Evolutionary conservation across 345 rosid genomes (phyloP), one percentile per base, ranked within the genome.

Genomic region (Excoecaria cochinchinensis): DNA sequence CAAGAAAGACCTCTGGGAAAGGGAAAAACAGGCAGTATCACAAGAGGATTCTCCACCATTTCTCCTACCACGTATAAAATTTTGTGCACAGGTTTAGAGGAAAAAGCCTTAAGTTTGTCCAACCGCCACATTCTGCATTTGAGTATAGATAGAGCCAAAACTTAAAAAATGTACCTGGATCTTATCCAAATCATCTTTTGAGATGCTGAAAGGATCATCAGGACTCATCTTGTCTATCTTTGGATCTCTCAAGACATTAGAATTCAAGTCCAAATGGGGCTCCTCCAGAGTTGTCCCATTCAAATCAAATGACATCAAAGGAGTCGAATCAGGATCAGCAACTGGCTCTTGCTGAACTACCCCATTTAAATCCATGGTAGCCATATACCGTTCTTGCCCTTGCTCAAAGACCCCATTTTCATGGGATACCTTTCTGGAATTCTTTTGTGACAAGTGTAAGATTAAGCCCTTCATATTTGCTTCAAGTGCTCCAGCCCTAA

Each of bases 401-500:
- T 77, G 88, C 59, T 87, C 91, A 80, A 76, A 64, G 50, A 76
- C 63, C 74, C 91, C 92, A 66, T 89, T 90, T 61, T 80, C 89
- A 53, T 71, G 75, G 24, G 73, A 69, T 31, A 68, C 52, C 81
- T 76, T 87, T 38, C 75, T 84, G 17, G 84, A 72, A 79, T 84
- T 90, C 87, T 83, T 88, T 65, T 83, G 91, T 61, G 87, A 76
- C 70, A 88, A 80, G 69, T 84, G 82, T 11, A 84, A 83, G 78
- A 84, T 84, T 72, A 89, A 80, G 58, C 90, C 94, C 83, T 92
- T 96, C 92, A 93, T 74, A 82, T 92, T 93, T 77, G 98, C 95
- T 87, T 96, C 98, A 44, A 93, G 79, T 69, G 95, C 90, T 57
- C 98, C 99, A 58, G 93, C 94, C 76, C 99, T 89, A 64, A 93